Evolutionary conservation across 768 basidiomycete genomes (phyloP), one percentile per base, ranked within the genome.

Genomic region (Albatrellus ellisii): DNA sequence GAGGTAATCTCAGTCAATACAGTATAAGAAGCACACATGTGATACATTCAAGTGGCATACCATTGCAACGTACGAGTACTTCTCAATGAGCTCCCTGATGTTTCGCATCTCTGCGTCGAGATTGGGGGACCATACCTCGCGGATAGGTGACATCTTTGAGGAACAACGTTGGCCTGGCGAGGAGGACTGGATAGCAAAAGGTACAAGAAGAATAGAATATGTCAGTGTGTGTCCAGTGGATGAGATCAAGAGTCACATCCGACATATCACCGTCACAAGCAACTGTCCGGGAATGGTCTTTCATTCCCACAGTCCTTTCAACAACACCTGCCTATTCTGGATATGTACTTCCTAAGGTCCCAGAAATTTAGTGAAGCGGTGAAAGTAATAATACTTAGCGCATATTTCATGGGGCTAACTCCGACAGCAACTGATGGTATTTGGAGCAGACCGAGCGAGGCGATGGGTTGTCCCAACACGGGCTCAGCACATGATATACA

Each of bases 1-100:
- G 26, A 41, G 33, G 48, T 36, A 31, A 48, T 48, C 46, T 47
- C 38, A 47, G 58, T 42, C 48, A 55, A 55, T 37, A 27, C 26
- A 43, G 20, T 40, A 46, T 41, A 36, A 47, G 48, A 26, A 28
- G 40, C 31, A 24, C 25, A 42, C 48, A 42, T 15, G 43, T 18
- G 34, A 41, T 48, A 26, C 48, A 42, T 41, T 47, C 52, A 36
- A 55, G 70, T 41, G 47, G 49, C 70, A 54, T 42, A 82, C 92
- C 90, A 99, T 92, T 53, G 92, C 88, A 56, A 99, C 77, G 63
- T 80, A 95, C 8, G 92, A 85, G 65, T 89, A 95, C 51, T 73
- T 69, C 54, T 95, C 94, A 50, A 98, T 84, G 45, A 84, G 64
- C 37, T 82, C 77, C 40, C 95, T 76, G 42, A 98, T 80, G 52